Evolutionary conservation across 176 grass and related monocot genomes (phyloP).

Genomic region (Oryza brachyantha): DNA sequence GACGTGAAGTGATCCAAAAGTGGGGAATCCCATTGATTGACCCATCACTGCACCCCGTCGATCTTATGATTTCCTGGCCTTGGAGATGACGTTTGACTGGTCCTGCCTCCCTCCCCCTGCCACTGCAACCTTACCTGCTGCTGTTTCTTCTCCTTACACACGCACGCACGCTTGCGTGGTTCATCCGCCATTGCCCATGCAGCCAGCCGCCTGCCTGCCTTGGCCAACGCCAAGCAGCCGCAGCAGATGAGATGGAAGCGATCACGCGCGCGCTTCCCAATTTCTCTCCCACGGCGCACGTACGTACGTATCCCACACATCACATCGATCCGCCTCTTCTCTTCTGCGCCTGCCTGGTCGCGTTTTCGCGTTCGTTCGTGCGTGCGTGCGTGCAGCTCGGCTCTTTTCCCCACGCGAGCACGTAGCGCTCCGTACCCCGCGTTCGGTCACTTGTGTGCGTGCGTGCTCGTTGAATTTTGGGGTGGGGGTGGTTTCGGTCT

Average conservation of each 20-base stretch:
- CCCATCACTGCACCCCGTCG: conserved; percentile 41
- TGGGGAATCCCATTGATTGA: conserved; percentile 38
- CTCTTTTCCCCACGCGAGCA: too few relatives aligned
- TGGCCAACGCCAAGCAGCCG: neutral
- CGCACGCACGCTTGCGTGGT: neutral
- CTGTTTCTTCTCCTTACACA: conserved; percentile 33
- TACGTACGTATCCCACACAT: conserved; percentile 32
- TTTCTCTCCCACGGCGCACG: neutral
- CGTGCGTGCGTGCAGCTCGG: neutral
- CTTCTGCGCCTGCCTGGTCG: too few relatives aligned
- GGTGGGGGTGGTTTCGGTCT: neutral
- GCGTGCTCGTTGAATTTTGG: neutral
- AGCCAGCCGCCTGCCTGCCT: too few relatives aligned
- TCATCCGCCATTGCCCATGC: too few relatives aligned
- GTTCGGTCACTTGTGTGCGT: too few relatives aligned
- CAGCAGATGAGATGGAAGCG: neutral
- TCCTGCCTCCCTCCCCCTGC: neutral
- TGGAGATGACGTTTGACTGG: conserved; percentile 47
- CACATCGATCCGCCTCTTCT: conserved; percentile 15
- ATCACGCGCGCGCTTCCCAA: conserved; percentile 16
- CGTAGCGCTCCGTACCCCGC: too few relatives aligned
- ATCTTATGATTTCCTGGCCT: conserved; percentile 36
- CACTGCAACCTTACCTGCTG: neutral
- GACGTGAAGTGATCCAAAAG: neutral
- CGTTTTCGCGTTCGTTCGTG: neutral